Percentiles rank a stretch among this genome's conserved stretches.
These are phyloP conservation scores for Pestalotiopsis sp. DNA, from an alignment of 2,329 filamentous ascomycete species.

Conservation along the genomic window DNA sequence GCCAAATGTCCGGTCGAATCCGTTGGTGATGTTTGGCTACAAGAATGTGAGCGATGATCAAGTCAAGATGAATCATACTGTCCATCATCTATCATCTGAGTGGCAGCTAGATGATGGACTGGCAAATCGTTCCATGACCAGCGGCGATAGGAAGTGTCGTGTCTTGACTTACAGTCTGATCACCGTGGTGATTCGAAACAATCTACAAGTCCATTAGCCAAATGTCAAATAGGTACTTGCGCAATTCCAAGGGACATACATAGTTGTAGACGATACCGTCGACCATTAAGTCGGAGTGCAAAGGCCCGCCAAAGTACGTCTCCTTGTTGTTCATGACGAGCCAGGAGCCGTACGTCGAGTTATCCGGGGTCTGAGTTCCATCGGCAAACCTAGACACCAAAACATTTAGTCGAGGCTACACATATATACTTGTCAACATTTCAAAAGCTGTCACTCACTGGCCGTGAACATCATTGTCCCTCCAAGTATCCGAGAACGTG, in stretches of 20 bases:
- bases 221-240: too few relatives aligned
- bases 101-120: rapidly evolving
- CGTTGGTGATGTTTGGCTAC: slow-evolving; percentile 62
- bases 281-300: slow-evolving; percentile 64
- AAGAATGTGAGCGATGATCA: not conserved
- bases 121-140: not conserved
- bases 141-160: not conserved
- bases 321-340: slow-evolving; percentile 67
- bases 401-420: slow-evolving; percentile 24
- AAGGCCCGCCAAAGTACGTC: slow-evolving; percentile 63
- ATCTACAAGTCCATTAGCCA: slow-evolving; percentile 13
- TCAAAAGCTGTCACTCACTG: slow-evolving; percentile 31
- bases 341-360: slow-evolving; percentile 61
- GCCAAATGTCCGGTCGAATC: slow-evolving; percentile 68
- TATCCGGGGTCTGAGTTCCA: slow-evolving; percentile 50
- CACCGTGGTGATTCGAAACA: slow-evolving; percentile 65
- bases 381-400: slow-evolving; percentile 42
- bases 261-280: slow-evolving; percentile 71
- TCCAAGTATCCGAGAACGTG: slow-evolving; percentile 61
- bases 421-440: not conserved
- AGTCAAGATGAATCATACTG: not conserved
- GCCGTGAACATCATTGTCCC: slow-evolving; percentile 60
- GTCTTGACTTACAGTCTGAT: slow-evolving; percentile 42
- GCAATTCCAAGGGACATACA: slow-evolving; percentile 20
- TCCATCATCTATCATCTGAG: not conserved